Evolutionary conservation across 805 yeast species (phyloP), one percentile per base, ranked within the genome.

Genomic region (Yarrowia bubula): DNA sequence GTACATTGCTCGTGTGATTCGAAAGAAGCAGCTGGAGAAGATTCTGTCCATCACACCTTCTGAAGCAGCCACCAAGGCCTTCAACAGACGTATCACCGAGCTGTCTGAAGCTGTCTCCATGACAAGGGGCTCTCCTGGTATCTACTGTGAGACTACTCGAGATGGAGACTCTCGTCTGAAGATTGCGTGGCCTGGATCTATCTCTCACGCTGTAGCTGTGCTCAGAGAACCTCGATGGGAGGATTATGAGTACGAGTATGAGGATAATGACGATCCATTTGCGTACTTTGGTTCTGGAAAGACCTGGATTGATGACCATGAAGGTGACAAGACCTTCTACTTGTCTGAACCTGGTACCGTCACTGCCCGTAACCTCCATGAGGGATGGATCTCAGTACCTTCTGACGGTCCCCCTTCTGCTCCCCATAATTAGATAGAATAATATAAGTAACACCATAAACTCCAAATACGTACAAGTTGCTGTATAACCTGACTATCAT

Each of bases 211-310:
- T 32, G 55, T 60, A 5, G 57, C 50, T 17, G 48, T 67, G 32
- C 51, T 60, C n/a, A 41, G 60, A n/a, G 38, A 47, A n/a, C 47
- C 64, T 15, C 65, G 69, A 33, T 55, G 67, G 41, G 69, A 67
- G 37, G 68, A 67, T 43, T 67, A 53, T 39, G 67, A 66, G 7
- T 38, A 57, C 37, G 66, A 38, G 32, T 67, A 66, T 39, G 60
- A 51, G 33, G 47, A 66, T 41, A 51, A 68, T 2, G 53, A 58
- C 10, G 58, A 67, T 48, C 60, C 65, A 22, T 67, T 51, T 60
- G 48, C 46, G 15, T 67, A 42, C 48, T 67, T 66, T 31, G 69
- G 69, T 8, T 65, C 48, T 37, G 69, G 69, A 15, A 33, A 68
- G 47, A 67, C 69, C 2, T 55, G 62, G 62, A 55, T 55, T 13